Evolutionary conservation across 192 early-diverging fungal species (phyloP), one percentile per base, ranked within the genome.

Genomic region (Mortierella hygrophila): DNA sequence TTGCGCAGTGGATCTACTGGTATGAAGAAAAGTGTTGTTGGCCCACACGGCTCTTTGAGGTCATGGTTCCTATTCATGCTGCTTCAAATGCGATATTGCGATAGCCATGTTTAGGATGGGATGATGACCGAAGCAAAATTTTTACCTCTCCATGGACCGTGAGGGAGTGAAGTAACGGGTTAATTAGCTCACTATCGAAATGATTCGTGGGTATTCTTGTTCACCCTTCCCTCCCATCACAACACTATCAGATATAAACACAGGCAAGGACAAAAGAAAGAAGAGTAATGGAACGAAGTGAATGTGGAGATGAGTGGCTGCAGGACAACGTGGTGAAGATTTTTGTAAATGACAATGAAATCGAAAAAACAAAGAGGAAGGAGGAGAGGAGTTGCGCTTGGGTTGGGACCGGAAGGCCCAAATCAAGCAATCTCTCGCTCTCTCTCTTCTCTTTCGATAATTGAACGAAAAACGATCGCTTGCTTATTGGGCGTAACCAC

Each of bases 361-460:
- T 20, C 4, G 47, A 49, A 18, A 3, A 21, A 0, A n/a, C n/a
- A n/a, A 16, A 52, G 49, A 16, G 3, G 18, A 52, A 6, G 49
- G 49, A 21, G 47, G 44, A 11, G 16, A 3, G 47, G 47, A 49
- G 47, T 63, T 63, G 60, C 60, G 60, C 60, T 40, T 40, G 38
- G 6, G 38, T 40, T 63, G 60, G 32, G 60, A 44, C 80, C 80
- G 80, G 80, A 81, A 81, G 73, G 52, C 68, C 80, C 80, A 75
- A 81, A 81, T 81, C 54, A 68, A 81, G 79, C 57, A 68, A 37
- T 32, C 65, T 21, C 46, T 44, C 71, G 44, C 44, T 46, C 44
- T n/a, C 6, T 57, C 20, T 63, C 35, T n/a, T 38, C 44, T n/a
- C 7, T 57, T 6, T 65, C 35, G 70, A 71, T 38, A 42, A 71